Percentiles rank a stretch among this genome's conserved stretches.
These are phyloP conservation scores for Alternaria sp. DNA, from an alignment of 2,329 filamentous ascomycete species.

Conservation along the genomic window DNA sequence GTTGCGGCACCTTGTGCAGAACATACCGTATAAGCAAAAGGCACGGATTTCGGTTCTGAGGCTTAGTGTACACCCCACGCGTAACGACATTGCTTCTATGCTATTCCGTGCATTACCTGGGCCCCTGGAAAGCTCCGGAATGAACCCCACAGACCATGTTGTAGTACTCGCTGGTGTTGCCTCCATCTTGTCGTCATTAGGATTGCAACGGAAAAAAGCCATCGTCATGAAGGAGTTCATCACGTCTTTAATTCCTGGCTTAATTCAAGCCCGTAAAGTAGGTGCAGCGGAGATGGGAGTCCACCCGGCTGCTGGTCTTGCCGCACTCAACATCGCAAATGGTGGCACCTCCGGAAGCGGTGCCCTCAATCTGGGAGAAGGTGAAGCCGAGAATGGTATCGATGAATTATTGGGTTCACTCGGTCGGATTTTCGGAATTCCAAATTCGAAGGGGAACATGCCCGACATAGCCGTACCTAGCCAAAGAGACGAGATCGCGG, in stretches of 20 bases:
- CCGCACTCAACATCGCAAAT: slow-evolving; percentile 67
- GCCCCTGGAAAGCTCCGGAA: slow-evolving; percentile 61
- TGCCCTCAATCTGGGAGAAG: slow-evolving; percentile 65
- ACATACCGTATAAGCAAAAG: slow-evolving; percentile 57
- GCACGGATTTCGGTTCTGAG: slow-evolving; percentile 46
- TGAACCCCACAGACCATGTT: slow-evolving; percentile 78
- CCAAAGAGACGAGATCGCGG: slow-evolving; percentile 14
- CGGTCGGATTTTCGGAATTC: slow-evolving; percentile 55
- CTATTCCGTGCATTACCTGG: slow-evolving; percentile 61
- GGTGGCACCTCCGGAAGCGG: slow-evolving; percentile 75
- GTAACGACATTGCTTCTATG: slow-evolving; percentile 51
- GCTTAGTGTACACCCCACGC: slow-evolving; percentile 47
- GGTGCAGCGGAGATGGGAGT: slow-evolving; percentile 96
- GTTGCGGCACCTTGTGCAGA: slow-evolving; percentile 57
- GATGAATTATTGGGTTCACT: slow-evolving; percentile 53
- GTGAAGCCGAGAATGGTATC: slow-evolving; percentile 53
- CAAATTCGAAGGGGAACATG: slow-evolving; percentile 39
- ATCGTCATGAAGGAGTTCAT: slow-evolving; percentile 88
- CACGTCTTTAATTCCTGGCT: slow-evolving; percentile 78
- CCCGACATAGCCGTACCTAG: slow-evolving; percentile 20
- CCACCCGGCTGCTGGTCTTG: slow-evolving; percentile 87
- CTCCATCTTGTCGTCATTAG: slow-evolving; percentile 80
- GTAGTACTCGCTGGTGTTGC: slow-evolving; percentile 86
- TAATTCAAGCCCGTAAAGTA: slow-evolving; percentile 89
- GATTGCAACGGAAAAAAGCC: slow-evolving; percentile 86